Conservation (phyloP, 192 early-diverging fungal species). For the Paraglomus occultum region DNA sequence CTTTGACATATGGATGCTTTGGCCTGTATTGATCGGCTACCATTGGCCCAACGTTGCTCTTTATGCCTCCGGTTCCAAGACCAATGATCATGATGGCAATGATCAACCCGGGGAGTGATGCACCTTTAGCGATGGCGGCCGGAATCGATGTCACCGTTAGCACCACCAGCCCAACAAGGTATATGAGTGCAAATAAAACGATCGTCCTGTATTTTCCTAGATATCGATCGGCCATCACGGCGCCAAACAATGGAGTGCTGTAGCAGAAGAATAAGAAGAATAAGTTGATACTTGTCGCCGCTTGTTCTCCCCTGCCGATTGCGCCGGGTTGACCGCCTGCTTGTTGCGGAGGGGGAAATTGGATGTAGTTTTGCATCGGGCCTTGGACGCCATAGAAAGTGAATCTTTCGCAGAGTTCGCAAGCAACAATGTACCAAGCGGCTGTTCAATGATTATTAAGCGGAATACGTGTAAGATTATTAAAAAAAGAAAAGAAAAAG, state of each 20-base stretch:
- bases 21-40: conserved; percentile 69
- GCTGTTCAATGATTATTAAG: background rate
- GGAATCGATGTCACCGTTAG: conserved; percentile 63
- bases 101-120: conserved; percentile 63
- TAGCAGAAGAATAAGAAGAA: conserved; percentile 66
- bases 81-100: conserved; percentile 73
- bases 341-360: conserved; percentile 41
- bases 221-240: conserved; percentile 69
- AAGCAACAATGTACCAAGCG: conserved; percentile 52
- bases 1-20: conserved; percentile 59
- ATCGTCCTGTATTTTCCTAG: conserved; percentile 77
- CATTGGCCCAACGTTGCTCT: conserved; percentile 74
- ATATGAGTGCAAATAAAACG: conserved; percentile 59
- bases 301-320: conserved; percentile 49
- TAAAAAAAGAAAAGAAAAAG: too few species aligned
- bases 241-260: conserved; percentile 57
- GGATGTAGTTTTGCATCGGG: conserved; percentile 59
- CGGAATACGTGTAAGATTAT: too few species aligned
- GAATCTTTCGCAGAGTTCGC: conserved; percentile 65
- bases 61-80: conserved; percentile 77
- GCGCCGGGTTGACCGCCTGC: conserved; percentile 46
- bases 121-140: conserved; percentile 51
- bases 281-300: conserved; percentile 54
- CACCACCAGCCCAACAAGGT: conserved; percentile 62
- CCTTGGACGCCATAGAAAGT: conserved; percentile 60